Percentiles rank a stretch among this genome's conserved stretches.
Conservation (phyloP, 768 basidiomycete genomes). For the Lactifluus pinguis region DNA sequence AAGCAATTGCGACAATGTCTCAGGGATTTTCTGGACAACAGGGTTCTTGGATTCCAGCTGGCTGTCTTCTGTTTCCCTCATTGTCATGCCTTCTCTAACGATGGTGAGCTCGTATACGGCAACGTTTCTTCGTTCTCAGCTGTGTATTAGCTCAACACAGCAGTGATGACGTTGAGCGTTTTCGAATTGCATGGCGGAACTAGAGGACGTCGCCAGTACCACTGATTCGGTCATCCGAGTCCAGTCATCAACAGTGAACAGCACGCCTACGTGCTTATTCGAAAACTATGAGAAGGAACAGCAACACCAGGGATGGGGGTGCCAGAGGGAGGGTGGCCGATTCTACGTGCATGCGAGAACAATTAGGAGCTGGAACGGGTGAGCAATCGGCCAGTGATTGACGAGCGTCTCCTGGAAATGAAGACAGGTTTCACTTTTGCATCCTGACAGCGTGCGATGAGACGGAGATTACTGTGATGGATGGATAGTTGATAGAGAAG, state of each 20-base stretch:
- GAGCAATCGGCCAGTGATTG: constrained; percentile 26
- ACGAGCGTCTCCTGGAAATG: constrained; percentile 23
- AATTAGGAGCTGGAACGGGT: constrained; percentile 28
- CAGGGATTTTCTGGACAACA: too few relatives aligned
- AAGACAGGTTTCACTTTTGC: neutral
- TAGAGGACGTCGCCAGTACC: constrained; percentile 46
- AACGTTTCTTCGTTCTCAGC: too few relatives aligned
- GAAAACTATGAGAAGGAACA: constrained; percentile 67
- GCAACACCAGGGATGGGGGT: constrained; percentile 30
- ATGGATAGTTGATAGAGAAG: too few relatives aligned
- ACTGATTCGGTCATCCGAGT: constrained; percentile 90
- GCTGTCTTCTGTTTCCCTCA: too few relatives aligned
- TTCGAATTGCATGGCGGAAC: constrained; percentile 12
- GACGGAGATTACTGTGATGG: too few relatives aligned
- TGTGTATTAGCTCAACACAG: too few relatives aligned
- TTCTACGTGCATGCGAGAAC: constrained; percentile 31
- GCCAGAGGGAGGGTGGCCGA: constrained; percentile 31
- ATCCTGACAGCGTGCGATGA: too few relatives aligned
- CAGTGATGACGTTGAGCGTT: too few relatives aligned
- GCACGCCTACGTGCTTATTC: constrained; percentile 73
- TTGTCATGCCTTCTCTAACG: too few relatives aligned
- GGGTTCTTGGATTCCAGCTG: too few relatives aligned
- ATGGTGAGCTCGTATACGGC: too few relatives aligned
- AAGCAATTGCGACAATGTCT: too few relatives aligned
- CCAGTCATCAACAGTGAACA: constrained; percentile 93